Base-by-base conservation (phyloP, 78 protist species). In the Polysphondylium violaceum region DNA sequence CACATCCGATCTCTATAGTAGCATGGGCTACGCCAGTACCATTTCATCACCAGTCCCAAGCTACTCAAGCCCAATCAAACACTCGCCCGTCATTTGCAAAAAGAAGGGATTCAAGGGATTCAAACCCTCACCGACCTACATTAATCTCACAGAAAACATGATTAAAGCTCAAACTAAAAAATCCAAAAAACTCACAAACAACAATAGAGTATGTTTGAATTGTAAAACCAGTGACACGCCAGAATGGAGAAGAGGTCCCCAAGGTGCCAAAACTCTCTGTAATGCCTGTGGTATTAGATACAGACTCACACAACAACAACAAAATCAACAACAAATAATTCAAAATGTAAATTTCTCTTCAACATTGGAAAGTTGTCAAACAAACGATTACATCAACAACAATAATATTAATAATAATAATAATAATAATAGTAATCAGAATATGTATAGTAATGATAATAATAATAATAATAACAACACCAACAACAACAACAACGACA, bases 171-270 rank as follows among this genome's bases (percentile, higher is more conserved):
- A 83, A 58, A 83, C 74, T 7, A 83, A 83, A 59, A 83, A 83
- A 36, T 12, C 29, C 36, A 83, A 83, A 27, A 83, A 83, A 44
- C 1, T 47, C 47, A 3, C 4, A 5, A 3, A 67, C 9, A 16
- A 17, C 1, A 83, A 71, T 44, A 83, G 79, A 59, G 55, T 43
- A 0, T 83, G 91, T 56, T 21, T 83, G 23, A 83, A 83, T 58
- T 91, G 95, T 35, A 85, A 85, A 65, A 72, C 88, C 0, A 79
- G 86, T 23, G 89, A 91, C 23, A 91, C 95, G 12, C 89, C 90
- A 38, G 90, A 79, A 77, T 91, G 95, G 95, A 55, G 95, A 53
- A 47, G 95, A 59, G 95, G 95, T n/a, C 95, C 95, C 0, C 16
- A 8, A 29, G 95, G 95, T 25, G 81, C 78, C 1, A 68, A 77